These are phyloP conservation scores for Mediolabrus comicus DNA, from an alignment of 108 stramenopile species.

Conservation along the genomic window DNA sequence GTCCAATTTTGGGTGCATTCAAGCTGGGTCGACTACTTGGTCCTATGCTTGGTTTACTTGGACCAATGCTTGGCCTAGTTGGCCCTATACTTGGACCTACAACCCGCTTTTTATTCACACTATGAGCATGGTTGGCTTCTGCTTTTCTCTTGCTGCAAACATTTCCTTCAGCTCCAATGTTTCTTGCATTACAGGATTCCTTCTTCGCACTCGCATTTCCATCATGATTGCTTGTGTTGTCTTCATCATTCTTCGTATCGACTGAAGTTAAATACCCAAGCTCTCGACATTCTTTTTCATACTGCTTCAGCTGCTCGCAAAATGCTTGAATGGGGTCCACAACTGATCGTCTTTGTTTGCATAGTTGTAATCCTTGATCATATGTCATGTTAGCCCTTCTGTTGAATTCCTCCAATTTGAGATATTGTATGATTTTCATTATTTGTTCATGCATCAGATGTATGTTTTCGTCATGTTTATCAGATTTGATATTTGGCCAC, in stretches of 20 bases:
- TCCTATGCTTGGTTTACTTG: constrained; percentile 2
- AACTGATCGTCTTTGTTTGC: constrained; percentile 53
- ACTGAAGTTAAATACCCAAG: constrained; percentile 31
- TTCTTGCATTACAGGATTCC: neutral
- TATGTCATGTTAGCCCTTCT: constrained; percentile 56
- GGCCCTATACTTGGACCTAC: neutral
- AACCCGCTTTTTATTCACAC: neutral
- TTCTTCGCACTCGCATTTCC: neutral
- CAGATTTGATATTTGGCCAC: too few relatives aligned
- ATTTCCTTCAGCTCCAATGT: constrained; percentile 4
- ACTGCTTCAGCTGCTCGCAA: constrained; percentile 46
- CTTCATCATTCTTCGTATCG: constrained; percentile 8
- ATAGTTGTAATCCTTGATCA: constrained; percentile 47
- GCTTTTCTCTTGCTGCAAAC: neutral
- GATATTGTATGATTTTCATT: neutral
- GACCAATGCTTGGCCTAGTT: neutral
- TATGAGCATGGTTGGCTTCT: neutral
- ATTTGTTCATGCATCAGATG: neutral
- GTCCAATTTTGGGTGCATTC: neutral
- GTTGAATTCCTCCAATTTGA: constrained; percentile 18
- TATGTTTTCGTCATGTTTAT: too few relatives aligned
- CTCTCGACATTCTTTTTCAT: constrained; percentile 47
- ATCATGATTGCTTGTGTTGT: neutral
- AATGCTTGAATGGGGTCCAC: constrained; percentile 75
- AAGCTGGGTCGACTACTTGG: constrained; percentile 8